A percentile compares a stretch with the other conserved stretches of the same genome.
Conservation (phyloP, 768 basidiomycete species). For the Tricholoma matsutake region DNA sequence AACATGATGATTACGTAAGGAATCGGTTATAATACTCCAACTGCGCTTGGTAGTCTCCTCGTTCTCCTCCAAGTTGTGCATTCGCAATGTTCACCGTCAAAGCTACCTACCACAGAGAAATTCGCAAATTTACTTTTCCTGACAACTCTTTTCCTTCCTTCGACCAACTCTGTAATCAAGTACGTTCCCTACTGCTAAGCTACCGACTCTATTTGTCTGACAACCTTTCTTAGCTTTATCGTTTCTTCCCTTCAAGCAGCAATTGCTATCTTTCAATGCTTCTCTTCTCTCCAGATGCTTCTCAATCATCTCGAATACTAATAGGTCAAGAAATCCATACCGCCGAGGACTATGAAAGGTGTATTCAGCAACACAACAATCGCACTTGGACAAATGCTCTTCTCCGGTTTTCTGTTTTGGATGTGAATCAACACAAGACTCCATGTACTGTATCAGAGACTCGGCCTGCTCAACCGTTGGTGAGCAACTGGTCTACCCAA, state of each 20-base stretch:
- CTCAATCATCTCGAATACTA: conserved; percentile 52
- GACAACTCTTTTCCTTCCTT: conserved; percentile 51
- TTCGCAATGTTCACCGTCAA: conserved; percentile 71
- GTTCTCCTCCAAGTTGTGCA: conserved; percentile 17
- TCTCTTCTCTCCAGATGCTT: conserved; percentile 64
- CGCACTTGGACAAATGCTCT: conserved; percentile 56
- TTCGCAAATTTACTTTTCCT: conserved; percentile 61
- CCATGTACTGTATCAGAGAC: conserved; percentile 13
- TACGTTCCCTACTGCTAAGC: conserved; percentile 27
- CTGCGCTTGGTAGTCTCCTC: background rate
- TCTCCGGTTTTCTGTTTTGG: conserved; percentile 60
- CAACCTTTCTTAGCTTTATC: conserved; percentile 50
- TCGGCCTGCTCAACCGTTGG: conserved; percentile 6
- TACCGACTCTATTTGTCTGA: conserved; percentile 23
- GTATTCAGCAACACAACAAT: conserved; percentile 46
- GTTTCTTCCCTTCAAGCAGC: conserved; percentile 62
- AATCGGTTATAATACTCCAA: conserved; percentile 1
- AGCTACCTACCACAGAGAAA: conserved; percentile 70
- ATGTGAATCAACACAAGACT: conserved; percentile 42
- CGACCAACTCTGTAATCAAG: conserved; percentile 60
- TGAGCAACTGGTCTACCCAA: conserved; percentile 1
- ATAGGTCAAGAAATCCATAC: conserved; percentile 59
- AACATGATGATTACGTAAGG: conserved; percentile 15
- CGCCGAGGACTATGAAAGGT: conserved; percentile 53
- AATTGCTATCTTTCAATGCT: conserved; percentile 64